These are phyloP conservation scores for Petunia axillaris DNA, from an alignment of 257 asterid genomes.

Conservation along the genomic window DNA sequence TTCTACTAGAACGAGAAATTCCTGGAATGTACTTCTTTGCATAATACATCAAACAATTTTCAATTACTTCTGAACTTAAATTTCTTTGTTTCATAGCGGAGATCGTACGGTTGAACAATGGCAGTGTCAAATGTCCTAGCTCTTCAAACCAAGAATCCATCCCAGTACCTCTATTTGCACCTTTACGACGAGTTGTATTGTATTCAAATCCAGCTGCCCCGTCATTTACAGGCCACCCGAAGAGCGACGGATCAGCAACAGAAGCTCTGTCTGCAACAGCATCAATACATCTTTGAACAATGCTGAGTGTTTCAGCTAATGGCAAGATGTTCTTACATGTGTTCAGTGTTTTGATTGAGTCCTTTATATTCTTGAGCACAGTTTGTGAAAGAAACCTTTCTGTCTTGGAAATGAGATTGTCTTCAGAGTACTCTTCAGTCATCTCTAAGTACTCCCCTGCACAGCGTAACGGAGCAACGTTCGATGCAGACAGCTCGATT, in stretches of 20 bases:
- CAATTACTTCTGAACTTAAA: slow-evolving; percentile 72
- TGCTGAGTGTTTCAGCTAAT: slow-evolving; percentile 65
- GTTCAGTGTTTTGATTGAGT: slow-evolving; percentile 53
- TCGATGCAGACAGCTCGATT: slow-evolving; percentile 68
- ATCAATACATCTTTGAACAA: slow-evolving; percentile 72
- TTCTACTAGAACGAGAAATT: slow-evolving; percentile 67
- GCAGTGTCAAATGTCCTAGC: slow-evolving; percentile 56
- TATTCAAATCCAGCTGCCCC: slow-evolving; percentile 38
- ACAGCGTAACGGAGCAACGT: slow-evolving; percentile 80
- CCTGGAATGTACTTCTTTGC: slow-evolving; percentile 85
- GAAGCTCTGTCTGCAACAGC: slow-evolving; percentile 71
- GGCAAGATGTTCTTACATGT: slow-evolving; percentile 66
- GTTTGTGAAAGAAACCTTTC: slow-evolving; percentile 63
- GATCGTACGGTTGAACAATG: slow-evolving; percentile 67
- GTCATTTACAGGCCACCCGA: slow-evolving; percentile 95
- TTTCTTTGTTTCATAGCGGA: slow-evolving; percentile 62
- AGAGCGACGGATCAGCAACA: slow-evolving; percentile 71
- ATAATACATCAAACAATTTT: slow-evolving; percentile 77
- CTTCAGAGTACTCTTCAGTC: slow-evolving; percentile 88
- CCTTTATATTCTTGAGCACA: slow-evolving; percentile 56
- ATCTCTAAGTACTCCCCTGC: slow-evolving; percentile 83
- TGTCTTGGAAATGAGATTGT: slow-evolving; percentile 76
- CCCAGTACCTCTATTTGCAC: slow-evolving; percentile 32
- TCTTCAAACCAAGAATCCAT: slow-evolving; percentile 79
- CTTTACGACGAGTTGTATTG: slow-evolving; percentile 37